These are phyloP conservation scores for Rhodotorula taiwanensis DNA, from an alignment of 768 basidiomycete species.

Conservation along the genomic window DNA sequence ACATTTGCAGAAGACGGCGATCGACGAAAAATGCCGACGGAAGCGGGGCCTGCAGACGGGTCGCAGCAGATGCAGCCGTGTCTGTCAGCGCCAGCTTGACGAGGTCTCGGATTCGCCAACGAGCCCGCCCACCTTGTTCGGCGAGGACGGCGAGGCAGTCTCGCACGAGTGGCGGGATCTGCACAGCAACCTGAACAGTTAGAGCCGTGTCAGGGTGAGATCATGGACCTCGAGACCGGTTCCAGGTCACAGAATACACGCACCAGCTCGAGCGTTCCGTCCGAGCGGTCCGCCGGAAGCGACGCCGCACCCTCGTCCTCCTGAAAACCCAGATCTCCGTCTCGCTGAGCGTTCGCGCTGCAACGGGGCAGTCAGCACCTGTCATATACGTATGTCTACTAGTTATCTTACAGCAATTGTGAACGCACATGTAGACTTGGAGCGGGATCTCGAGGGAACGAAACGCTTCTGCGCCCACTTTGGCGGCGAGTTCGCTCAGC, in stretches of 20 bases:
- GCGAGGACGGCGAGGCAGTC: slow-evolving; percentile 16
- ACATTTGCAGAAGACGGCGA: slow-evolving; percentile 17
- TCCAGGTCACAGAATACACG: too few species aligned
- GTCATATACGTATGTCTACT: accelerated
- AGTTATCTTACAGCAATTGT: not conserved
- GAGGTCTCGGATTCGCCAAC: not conserved
- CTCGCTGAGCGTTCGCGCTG: slow-evolving; percentile 12
- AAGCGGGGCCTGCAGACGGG: not conserved
- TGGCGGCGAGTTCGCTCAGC: not conserved
- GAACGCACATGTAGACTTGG: slow-evolving; percentile 23
- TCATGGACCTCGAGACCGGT: not conserved
- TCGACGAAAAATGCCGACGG: slow-evolving; percentile 30
- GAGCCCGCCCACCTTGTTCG: not conserved
- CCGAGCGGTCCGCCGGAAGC: too few species aligned
- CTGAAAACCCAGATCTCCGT: slow-evolving; percentile 3
- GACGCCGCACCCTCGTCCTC: too few species aligned
- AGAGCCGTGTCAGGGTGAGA: too few species aligned
- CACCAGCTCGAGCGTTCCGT: slow-evolving; percentile 17
- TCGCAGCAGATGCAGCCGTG: not conserved
- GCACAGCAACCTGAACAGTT: too few species aligned
- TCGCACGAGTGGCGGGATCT: slow-evolving; percentile 7
- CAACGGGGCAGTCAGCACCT: too few species aligned
- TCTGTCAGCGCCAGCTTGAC: not conserved
- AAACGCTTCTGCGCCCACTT: slow-evolving; percentile 17
- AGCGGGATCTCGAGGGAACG: slow-evolving; percentile 22